phyloP scores from a whole-genome alignment of 2,329 filamentous ascomycete genomes.

The Paradendryphiella salina region DNA sequence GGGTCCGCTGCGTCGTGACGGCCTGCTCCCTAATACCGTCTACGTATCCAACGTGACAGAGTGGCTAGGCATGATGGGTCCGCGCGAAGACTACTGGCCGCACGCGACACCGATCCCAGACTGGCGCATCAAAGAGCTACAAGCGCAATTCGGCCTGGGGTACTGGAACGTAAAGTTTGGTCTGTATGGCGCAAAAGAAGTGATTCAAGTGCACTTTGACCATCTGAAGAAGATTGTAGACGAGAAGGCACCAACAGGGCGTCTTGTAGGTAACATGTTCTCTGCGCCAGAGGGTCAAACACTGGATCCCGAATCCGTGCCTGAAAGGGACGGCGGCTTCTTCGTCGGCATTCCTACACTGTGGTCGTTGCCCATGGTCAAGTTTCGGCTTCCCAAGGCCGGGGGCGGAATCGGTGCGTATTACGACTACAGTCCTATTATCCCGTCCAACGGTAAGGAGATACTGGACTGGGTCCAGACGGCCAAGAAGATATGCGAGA shows the following conservation, averaged over 20 bases:
- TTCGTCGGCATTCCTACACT: constrained; percentile 39
- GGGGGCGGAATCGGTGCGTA: constrained; percentile 39
- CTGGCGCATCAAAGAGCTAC: constrained; percentile 52
- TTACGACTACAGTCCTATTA: constrained; percentile 41
- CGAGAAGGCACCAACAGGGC: constrained; percentile 46
- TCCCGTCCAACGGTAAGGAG: constrained; percentile 43
- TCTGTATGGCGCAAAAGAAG: constrained; percentile 49
- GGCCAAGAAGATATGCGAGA: constrained; percentile 50
- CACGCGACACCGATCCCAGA: constrained; percentile 52
- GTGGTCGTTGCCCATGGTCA: constrained; percentile 41
- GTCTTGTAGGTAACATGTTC: constrained; percentile 47
- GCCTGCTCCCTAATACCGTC: constrained; percentile 50
- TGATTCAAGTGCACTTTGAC: constrained; percentile 53
- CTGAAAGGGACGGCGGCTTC: constrained; percentile 37
- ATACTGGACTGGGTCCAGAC: constrained; percentile 50
- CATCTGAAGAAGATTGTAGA: constrained; percentile 46
- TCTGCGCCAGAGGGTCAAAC: constrained; percentile 45
- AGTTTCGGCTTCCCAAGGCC: constrained; percentile 35
- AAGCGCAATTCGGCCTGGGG: constrained; percentile 49
- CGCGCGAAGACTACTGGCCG: constrained; percentile 51
- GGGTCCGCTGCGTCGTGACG: constrained; percentile 51
- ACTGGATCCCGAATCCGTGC: constrained; percentile 46
- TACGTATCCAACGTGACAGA: constrained; percentile 55
- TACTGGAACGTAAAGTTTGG: constrained; percentile 54
- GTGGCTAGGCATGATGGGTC: constrained; percentile 51